Percentiles rank a stretch among this genome's conserved stretches.
phyloP scores from a whole-genome alignment of 2,329 filamentous ascomycete genomes.

The Purpureocillium takamizusanense region DNA sequence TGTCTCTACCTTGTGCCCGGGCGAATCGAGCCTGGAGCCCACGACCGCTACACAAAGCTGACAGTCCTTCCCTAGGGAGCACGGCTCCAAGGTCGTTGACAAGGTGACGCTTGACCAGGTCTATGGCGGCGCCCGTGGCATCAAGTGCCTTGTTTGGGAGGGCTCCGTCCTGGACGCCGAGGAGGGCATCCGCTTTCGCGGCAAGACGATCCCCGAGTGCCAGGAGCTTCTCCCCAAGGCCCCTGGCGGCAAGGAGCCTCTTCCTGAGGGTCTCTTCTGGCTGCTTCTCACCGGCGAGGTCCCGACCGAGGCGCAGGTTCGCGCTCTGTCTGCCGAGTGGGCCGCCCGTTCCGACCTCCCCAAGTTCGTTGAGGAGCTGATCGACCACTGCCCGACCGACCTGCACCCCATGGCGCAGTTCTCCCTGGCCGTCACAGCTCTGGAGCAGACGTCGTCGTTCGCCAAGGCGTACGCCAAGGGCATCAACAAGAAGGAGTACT shows the following conservation, averaged over 20 bases:
- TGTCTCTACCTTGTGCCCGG: not conserved
- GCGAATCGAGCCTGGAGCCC: not conserved
- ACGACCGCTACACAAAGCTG: constrained; percentile 1
- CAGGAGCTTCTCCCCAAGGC: constrained; percentile 96
- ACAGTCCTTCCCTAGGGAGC: constrained; percentile 52
- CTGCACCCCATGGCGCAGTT: constrained; percentile 99
- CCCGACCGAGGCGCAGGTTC: constrained; percentile 94
- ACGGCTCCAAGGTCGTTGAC: constrained; percentile 90
- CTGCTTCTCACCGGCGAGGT: constrained; percentile 97
- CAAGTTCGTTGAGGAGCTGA: constrained; percentile 98
- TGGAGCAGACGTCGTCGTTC: constrained; percentile 97
- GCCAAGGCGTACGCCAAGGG: constrained; percentile 98
- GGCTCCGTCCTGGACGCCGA: constrained; percentile 95
- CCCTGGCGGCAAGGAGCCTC: constrained; percentile 89
- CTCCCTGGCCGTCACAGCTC: constrained; percentile 92
- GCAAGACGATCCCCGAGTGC: constrained; percentile 98
- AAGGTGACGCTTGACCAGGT: constrained; percentile 99
- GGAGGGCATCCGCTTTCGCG: constrained; percentile 98
- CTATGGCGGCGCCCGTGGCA: constrained; percentile 97
- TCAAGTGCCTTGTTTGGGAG: constrained; percentile 98
- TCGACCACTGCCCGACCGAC: constrained; percentile 98
- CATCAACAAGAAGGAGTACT: constrained; percentile 99
- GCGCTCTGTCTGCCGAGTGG: constrained; percentile 97
- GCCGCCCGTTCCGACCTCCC: constrained; percentile 93
- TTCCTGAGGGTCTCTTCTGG: constrained; percentile 99